phyloP scores from a whole-genome alignment of 805 yeast species.

The Schizosaccharomyces osmophilus region DNA sequence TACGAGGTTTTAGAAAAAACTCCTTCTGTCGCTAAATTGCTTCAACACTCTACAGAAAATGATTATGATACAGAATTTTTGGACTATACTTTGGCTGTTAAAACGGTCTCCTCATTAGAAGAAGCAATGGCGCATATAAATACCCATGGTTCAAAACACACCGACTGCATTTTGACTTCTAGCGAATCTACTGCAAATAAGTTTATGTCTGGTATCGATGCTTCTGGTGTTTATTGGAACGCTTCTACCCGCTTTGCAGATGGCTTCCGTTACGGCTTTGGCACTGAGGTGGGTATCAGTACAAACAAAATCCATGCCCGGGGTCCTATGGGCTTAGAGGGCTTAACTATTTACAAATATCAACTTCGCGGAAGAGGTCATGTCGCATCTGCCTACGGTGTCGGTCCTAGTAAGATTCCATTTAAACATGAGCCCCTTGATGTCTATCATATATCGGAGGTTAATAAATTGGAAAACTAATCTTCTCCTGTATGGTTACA shows the following conservation, averaged over 20 bases:
- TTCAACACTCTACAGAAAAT: slow-evolving; percentile 26
- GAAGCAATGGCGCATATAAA: slow-evolving; percentile 76
- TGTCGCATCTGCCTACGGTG: slow-evolving; percentile 69
- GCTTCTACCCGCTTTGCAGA: slow-evolving; percentile 94
- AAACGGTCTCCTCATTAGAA: slow-evolving; percentile 29
- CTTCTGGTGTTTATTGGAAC: slow-evolving; percentile 95
- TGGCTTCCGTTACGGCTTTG: slow-evolving; percentile 95
- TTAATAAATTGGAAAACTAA: background rate
- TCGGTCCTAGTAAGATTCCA: slow-evolving; percentile 59
- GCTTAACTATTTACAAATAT: slow-evolving; percentile 85
- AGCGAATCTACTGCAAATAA: slow-evolving; percentile 42
- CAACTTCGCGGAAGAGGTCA: slow-evolving; percentile 84
- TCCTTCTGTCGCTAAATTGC: slow-evolving; percentile 6
- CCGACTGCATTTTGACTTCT: slow-evolving; percentile 76
- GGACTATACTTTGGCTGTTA: slow-evolving; percentile 60
- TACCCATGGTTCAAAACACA: slow-evolving; percentile 80
- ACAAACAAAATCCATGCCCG: slow-evolving; percentile 94
- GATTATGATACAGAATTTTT: slow-evolving; percentile 71
- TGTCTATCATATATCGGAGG: background rate
- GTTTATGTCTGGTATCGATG: slow-evolving; percentile 68
- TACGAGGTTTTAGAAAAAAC: slow-evolving; percentile 1
- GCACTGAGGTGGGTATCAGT: slow-evolving; percentile 93
- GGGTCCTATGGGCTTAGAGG: slow-evolving; percentile 96
- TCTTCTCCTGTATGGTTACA: too few species aligned
- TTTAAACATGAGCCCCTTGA: slow-evolving; percentile 11